A percentile compares a stretch with the other conserved stretches of the same genome.
These are phyloP conservation scores for Atractiella rhizophila DNA, from an alignment of 768 basidiomycete species.

Conservation along the genomic window DNA sequence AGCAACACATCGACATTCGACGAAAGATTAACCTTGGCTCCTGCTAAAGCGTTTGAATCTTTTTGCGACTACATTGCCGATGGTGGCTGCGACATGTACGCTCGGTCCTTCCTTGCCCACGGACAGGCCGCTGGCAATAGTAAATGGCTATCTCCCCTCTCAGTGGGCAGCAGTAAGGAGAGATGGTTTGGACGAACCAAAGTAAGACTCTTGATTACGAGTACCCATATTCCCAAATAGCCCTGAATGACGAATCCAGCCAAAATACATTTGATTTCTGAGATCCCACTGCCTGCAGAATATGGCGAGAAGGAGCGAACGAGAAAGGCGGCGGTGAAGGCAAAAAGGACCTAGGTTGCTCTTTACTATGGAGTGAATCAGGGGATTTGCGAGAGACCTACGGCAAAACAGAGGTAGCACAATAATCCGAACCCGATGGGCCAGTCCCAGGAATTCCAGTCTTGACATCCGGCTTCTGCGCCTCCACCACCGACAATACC, in stretches of 20 bases:
- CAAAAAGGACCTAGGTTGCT: conserved; percentile 38
- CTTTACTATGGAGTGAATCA: neutral
- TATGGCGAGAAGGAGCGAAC: conserved; percentile 73
- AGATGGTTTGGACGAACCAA: conserved; percentile 32
- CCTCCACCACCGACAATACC: conserved; percentile 24
- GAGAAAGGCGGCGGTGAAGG: conserved; percentile 65
- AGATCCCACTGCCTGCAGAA: conserved; percentile 92
- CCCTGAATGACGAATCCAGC: conserved; percentile 95
- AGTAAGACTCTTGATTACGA: conserved; percentile 79
- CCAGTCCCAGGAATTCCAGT: conserved; percentile 71
- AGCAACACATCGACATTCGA: conserved; percentile 19
- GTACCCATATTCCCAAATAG: conserved; percentile 66
- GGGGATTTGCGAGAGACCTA: conserved; percentile 25
- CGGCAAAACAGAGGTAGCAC: conserved; percentile 69
- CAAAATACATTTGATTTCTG: conserved; percentile 93
- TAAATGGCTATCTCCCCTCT: conserved; percentile 45
- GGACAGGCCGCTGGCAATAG: conserved; percentile 86
- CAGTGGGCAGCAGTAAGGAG: neutral
- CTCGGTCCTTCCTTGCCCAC: conserved; percentile 97
- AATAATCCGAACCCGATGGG: conserved; percentile 43
- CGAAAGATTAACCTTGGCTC: conserved; percentile 43
- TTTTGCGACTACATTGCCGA: conserved; percentile 70
- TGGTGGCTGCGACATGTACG: conserved; percentile 86
- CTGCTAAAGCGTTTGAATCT: conserved; percentile 54
- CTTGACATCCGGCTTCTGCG: conserved; percentile 49